Percentiles rank a stretch among this genome's conserved stretches.
Evolutionary conservation across 148 eudicot genomes (phyloP).

Genomic region (Silene latifolia): DNA sequence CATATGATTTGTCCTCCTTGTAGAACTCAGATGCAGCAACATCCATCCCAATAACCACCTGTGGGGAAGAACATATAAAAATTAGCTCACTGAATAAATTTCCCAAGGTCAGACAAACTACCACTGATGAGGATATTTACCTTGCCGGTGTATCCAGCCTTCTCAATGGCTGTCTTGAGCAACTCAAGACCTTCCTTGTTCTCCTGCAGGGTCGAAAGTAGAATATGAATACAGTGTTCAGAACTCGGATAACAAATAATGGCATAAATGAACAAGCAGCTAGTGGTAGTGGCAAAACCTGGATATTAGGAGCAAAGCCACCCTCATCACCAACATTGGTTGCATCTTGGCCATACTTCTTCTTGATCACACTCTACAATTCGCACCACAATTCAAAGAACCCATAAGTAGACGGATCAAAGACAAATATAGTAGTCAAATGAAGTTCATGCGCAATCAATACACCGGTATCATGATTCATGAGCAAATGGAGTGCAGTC

Average conservation of each 20-base stretch:
- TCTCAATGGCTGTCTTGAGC: slow-evolving; percentile 89
- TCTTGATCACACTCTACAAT: slow-evolving; percentile 87
- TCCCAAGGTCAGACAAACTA: neutral
- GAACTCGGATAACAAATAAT: neutral
- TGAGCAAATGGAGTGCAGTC: neutral
- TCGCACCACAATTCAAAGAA: neutral
- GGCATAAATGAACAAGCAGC: neutral
- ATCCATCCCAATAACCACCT: slow-evolving; percentile 99
- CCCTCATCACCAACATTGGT: slow-evolving; percentile 99
- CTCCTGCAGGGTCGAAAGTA: slow-evolving; percentile 53
- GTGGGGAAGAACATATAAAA: slow-evolving; percentile 7
- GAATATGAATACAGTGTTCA: slow-evolving; percentile 2
- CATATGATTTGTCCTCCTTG: slow-evolving; percentile 79
- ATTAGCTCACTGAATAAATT: neutral
- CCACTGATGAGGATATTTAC: slow-evolving; percentile 31
- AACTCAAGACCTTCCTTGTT: slow-evolving; percentile 98
- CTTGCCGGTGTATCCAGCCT: slow-evolving; percentile 92
- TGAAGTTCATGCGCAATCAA: neutral
- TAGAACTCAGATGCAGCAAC: slow-evolving; percentile 98
- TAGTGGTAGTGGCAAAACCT: slow-evolving; percentile 36
- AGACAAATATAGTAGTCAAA: neutral
- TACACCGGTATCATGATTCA: neutral
- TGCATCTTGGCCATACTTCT: slow-evolving; percentile 98
- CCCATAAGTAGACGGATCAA: neutral
- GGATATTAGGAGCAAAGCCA: slow-evolving; percentile 98